Evolutionary conservation across 2,329 filamentous ascomycete genomes (phyloP).

Genomic region (Cladophialophora yegresii): DNA sequence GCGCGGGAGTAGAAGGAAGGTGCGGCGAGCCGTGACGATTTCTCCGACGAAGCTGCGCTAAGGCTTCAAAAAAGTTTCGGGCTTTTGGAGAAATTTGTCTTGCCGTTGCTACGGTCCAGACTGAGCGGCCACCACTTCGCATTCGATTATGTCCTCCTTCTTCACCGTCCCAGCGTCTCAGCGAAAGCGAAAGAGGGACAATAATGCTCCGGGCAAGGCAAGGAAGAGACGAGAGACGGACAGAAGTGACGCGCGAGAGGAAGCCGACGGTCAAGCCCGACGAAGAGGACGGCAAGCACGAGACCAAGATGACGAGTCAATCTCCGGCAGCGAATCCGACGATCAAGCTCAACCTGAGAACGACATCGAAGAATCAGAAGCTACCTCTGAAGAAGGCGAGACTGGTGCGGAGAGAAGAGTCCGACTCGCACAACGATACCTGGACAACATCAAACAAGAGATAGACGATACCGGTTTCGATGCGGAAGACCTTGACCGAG

Average conservation of each 20-base stretch:
- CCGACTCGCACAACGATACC: constrained; percentile 85
- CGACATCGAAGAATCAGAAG: constrained; percentile 61
- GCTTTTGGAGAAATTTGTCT: constrained; percentile 12
- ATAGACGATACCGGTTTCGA: constrained; percentile 86
- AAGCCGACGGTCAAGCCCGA: constrained; percentile 38
- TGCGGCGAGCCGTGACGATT: constrained; percentile 31
- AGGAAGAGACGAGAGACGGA: constrained; percentile 51
- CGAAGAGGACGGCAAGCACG: constrained; percentile 48
- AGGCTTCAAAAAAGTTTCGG: constrained; percentile 21
- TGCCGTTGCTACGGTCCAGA: not conserved
- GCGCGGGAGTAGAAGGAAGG: constrained; percentile 15
- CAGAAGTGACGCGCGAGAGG: constrained; percentile 48
- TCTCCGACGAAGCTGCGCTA: constrained; percentile 17
- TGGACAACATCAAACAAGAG: constrained; percentile 84
- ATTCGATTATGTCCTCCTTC: constrained; percentile 78
- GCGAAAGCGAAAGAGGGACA: constrained; percentile 82
- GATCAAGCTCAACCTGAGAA: constrained; percentile 62
- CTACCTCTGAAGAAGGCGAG: constrained; percentile 64
- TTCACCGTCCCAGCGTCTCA: constrained; percentile 86
- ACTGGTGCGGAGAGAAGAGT: constrained; percentile 86
- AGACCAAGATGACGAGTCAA: constrained; percentile 65
- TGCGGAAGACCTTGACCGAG: constrained; percentile 87
- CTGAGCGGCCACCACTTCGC: not conserved
- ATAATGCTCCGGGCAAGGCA: constrained; percentile 48
- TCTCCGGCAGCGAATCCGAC: constrained; percentile 79